Conservation (phyloP, 2,329 filamentous ascomycete species). For the Orbilia quercus region DNA sequence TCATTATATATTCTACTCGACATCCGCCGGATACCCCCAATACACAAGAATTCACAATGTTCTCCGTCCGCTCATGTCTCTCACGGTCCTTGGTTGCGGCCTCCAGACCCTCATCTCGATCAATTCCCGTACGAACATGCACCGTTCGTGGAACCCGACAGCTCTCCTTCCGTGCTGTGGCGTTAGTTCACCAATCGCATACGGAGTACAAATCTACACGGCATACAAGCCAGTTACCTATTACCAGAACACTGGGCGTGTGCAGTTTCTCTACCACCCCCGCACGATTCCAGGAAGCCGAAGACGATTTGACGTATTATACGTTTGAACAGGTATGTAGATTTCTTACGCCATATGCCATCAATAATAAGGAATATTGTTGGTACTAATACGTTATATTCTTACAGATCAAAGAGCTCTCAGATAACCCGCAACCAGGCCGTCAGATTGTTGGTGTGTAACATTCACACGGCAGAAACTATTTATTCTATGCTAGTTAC, state of each 20-base stretch:
- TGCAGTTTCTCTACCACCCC: constrained; percentile 13
- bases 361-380: no score
- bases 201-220: not conserved
- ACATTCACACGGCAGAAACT: not conserved
- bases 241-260: not conserved
- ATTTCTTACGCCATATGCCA: no score
- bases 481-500: no score
- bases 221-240: no score
- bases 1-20: not conserved
- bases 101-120: constrained; percentile 17
- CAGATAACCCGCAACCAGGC: constrained; percentile 35
- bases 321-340: constrained; percentile 26
- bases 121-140: constrained; percentile 10
- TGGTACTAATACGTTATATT: no score
- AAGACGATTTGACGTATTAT: constrained; percentile 18
- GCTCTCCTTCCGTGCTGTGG: constrained; percentile 4
- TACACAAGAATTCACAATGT: constrained; percentile 9
- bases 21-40: not conserved
- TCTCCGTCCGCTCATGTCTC: constrained; percentile 32
- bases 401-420: constrained; percentile 18
- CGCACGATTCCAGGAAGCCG: not conserved
- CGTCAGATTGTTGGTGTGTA: constrained; percentile 37
- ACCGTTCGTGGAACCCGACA: constrained; percentile 1
- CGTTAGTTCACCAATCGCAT: not conserved
- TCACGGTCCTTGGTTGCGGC: constrained; percentile 24